Evolutionary conservation across 148 eudicot genomes (phyloP).

Genomic region (Oxyria digyna): DNA sequence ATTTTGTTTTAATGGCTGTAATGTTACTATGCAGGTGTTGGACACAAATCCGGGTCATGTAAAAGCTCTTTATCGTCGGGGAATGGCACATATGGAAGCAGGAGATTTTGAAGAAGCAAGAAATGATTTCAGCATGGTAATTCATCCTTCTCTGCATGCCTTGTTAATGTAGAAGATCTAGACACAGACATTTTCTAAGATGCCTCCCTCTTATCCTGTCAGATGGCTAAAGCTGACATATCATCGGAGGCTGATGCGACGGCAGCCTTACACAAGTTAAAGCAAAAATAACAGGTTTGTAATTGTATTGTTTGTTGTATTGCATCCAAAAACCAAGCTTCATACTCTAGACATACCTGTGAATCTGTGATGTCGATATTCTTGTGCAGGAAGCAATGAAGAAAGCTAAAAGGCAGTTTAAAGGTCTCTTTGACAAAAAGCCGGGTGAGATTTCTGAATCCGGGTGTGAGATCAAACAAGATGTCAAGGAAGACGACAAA

Average conservation of each 20-base stretch:
- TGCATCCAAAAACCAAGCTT: too few relatives aligned
- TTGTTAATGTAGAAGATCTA: neutral
- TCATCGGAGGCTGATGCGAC: constrained; percentile 85
- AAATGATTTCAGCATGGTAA: constrained; percentile 73
- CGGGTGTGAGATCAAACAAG: constrained; percentile 1
- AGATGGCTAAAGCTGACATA: constrained; percentile 80
- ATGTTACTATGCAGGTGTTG: constrained; percentile 45
- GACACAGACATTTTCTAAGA: neutral
- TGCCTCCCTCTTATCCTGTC: constrained; percentile 16
- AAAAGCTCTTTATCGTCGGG: constrained; percentile 93
- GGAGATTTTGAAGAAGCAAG: constrained; percentile 94
- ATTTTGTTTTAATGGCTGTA: neutral
- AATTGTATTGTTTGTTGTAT: too few relatives aligned
- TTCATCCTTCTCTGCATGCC: neutral
- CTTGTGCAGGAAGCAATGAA: constrained; percentile 48
- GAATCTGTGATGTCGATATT: too few relatives aligned
- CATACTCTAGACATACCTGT: too few relatives aligned
- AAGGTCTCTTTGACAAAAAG: constrained; percentile 84
- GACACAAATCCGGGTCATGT: constrained; percentile 80
- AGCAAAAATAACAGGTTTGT: constrained; percentile 81
- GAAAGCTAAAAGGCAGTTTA: constrained; percentile 77
- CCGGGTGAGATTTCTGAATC: constrained; percentile 86
- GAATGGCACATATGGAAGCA: constrained; percentile 84
- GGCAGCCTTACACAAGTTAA: constrained; percentile 74
- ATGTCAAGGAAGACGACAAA: constrained; percentile 11